Evolutionary conservation across 2,329 filamentous ascomycete genomes (phyloP), one percentile per base, ranked within the genome.

Genomic region (Penicillium sumatraense): DNA sequence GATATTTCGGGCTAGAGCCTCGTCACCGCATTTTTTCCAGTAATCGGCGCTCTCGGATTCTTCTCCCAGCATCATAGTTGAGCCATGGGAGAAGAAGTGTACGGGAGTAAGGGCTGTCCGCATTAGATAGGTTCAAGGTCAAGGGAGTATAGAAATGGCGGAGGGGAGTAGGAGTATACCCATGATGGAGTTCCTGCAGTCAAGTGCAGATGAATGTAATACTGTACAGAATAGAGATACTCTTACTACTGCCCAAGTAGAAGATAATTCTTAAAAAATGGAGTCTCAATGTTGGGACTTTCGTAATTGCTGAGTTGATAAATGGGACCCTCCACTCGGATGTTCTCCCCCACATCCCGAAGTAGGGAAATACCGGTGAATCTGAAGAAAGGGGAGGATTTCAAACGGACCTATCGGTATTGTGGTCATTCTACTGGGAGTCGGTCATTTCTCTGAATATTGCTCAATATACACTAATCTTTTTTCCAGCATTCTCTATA

Each of bases 1-100:
- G 69, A 89, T 79, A 13, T 80, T 80, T 56, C 84, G 73, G 5
- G 78, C 80, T 5, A 87, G 78, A 2, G 86, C 86, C 57, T 83
- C 83, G 59, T 88, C 84, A 45, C 87, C 86, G 62, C 81, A 83
- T 58, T 81, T 78, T 67, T 87, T 86, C 87, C 86, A 89, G 72
- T 88, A 89, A 18, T 79, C 77, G 10, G 85, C 85, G 1, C 85
- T 86, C 2, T 75, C 69, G 13, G 81, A 84, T 62, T 87, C 81
- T 65, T 89, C 86, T 31, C 86, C 86, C 13, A 89, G 74, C 86
- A 89, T 89, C 85, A 88, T 88, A 35, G 86, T 89, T 13, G 85
- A 87, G 66, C 87, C 86, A 80, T 89, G 86, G 2, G 86, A 87
- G 72, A 89, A 89, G 73, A 88, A 84, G 67, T 87, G 83, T 0